These are phyloP conservation scores for Hypericum perforatum DNA, from an alignment of 345 rosid genomes.

Conservation along the genomic window DNA sequence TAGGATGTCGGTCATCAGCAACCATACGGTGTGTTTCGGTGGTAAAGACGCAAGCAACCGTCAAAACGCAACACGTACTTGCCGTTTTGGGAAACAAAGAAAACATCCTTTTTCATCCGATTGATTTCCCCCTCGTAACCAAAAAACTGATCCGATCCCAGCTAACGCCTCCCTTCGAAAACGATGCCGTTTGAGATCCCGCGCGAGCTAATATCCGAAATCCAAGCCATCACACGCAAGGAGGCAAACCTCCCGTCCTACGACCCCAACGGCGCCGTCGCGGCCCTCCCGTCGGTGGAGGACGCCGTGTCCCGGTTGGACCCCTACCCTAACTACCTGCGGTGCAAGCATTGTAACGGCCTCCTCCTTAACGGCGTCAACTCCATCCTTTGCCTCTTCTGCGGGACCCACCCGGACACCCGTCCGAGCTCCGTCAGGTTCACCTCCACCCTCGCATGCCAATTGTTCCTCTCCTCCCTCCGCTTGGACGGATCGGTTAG, in stretches of 20 bases:
- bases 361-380: constrained; percentile 47
- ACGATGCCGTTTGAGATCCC: constrained; percentile 56
- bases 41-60: no score
- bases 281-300: constrained; percentile 31
- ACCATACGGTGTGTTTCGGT: no score
- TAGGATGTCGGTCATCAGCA: no score
- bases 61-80: no score
- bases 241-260: constrained; percentile 47
- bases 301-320: constrained; percentile 44
- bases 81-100: no score
- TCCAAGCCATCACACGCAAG: constrained; percentile 53
- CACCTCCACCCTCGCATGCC: constrained; percentile 44
- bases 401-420: constrained; percentile 41
- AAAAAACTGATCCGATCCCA: not conserved
- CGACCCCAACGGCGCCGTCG: constrained; percentile 26
- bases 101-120: not conserved
- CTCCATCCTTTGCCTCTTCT: constrained; percentile 69
- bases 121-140: not conserved
- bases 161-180: constrained; percentile 27
- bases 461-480: constrained; percentile 59
- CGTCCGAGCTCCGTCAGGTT: constrained; percentile 62
- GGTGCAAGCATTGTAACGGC: constrained; percentile 63
- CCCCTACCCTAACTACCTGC: constrained; percentile 49
- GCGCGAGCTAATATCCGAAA: constrained; percentile 37
- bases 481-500: constrained; percentile 72